These are phyloP conservation scores for Tardiomyces depauwii DNA, from an alignment of 1,139 yeast species.

Conservation along the genomic window DNA sequence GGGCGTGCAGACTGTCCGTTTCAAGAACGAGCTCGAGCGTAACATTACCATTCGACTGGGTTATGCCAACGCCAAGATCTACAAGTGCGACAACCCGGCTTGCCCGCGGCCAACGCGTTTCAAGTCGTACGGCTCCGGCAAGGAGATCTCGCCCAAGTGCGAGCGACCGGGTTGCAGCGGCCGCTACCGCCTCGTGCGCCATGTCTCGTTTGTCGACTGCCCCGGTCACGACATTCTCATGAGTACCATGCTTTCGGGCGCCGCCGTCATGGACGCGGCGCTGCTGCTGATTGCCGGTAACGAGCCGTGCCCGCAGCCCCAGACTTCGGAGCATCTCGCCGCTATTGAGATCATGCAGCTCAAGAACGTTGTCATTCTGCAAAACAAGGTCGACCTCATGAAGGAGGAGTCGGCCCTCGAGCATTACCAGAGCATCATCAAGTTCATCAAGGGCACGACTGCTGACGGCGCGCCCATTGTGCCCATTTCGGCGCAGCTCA, in stretches of 20 bases:
- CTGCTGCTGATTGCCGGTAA: slow-evolving; percentile 92
- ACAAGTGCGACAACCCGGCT: slow-evolving; percentile 75
- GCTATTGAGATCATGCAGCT: slow-evolving; percentile 99
- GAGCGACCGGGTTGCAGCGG: slow-evolving; percentile 68
- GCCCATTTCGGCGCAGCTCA: slow-evolving; percentile 97
- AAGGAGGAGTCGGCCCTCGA: slow-evolving; percentile 94
- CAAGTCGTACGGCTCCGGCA: slow-evolving; percentile 87
- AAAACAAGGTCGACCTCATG: slow-evolving; percentile 97
- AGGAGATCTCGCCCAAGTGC: slow-evolving; percentile 90
- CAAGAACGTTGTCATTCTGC: slow-evolving; percentile 91
- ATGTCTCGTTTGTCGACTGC: slow-evolving; percentile 97
- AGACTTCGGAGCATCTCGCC: slow-evolving; percentile 97
- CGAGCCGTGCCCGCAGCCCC: slow-evolving; percentile 99
- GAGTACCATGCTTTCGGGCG: slow-evolving; percentile 99
- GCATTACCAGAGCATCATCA: slow-evolving; percentile 85
- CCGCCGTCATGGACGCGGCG: slow-evolving; percentile 99
- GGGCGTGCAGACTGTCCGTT: slow-evolving; percentile 97
- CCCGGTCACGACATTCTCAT: slow-evolving; percentile 99
- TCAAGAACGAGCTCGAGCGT: slow-evolving; percentile 97
- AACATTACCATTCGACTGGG: slow-evolving; percentile 97
- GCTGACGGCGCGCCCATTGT: slow-evolving; percentile 99
- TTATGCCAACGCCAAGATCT: slow-evolving; percentile 97
- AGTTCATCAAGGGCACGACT: slow-evolving; percentile 92
- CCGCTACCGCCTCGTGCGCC: slow-evolving; percentile 83
- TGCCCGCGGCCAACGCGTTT: slow-evolving; percentile 96